Conservation (phyloP, 306 rosid genomes). For the Gastrolobium villosum region DNA sequence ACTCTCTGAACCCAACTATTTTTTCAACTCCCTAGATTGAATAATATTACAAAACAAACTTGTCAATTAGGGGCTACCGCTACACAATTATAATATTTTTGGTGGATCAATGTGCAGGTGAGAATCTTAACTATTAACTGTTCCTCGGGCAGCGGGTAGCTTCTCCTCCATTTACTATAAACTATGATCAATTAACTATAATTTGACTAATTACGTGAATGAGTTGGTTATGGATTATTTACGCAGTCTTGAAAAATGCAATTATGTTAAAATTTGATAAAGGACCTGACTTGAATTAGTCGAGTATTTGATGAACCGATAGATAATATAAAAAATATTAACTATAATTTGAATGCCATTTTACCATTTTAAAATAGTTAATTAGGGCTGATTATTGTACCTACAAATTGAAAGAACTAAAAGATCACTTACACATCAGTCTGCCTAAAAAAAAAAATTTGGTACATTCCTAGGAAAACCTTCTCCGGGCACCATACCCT, state of each 20-base stretch:
- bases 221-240: too few relatives aligned
- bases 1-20: slow-evolving; percentile 16
- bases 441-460: too few relatives aligned
- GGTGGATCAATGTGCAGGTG: slow-evolving; percentile 3
- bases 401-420: not conserved
- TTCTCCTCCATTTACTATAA: slow-evolving; percentile 36
- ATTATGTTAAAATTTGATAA: too few relatives aligned
- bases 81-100: slow-evolving; percentile 28
- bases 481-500: too few relatives aligned
- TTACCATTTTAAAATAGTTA: not conserved
- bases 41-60: slow-evolving; percentile 30
- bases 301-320: too few relatives aligned
- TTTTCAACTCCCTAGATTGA: slow-evolving; percentile 49
- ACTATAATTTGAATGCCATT: not conserved
- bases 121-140: slow-evolving; percentile 66
- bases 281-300: too few relatives aligned
- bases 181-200: slow-evolving; percentile 16
- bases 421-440: not conserved
- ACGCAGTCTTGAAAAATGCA: too few relatives aligned
- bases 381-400: not conserved
- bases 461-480: too few relatives aligned
- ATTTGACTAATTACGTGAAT: not conserved
- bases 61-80: slow-evolving; percentile 47
- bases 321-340: too few relatives aligned
- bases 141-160: slow-evolving; percentile 58